These are phyloP conservation scores for Epichloe aotearoae DNA, from an alignment of 2,329 filamentous ascomycete genomes.

Conservation along the genomic window DNA sequence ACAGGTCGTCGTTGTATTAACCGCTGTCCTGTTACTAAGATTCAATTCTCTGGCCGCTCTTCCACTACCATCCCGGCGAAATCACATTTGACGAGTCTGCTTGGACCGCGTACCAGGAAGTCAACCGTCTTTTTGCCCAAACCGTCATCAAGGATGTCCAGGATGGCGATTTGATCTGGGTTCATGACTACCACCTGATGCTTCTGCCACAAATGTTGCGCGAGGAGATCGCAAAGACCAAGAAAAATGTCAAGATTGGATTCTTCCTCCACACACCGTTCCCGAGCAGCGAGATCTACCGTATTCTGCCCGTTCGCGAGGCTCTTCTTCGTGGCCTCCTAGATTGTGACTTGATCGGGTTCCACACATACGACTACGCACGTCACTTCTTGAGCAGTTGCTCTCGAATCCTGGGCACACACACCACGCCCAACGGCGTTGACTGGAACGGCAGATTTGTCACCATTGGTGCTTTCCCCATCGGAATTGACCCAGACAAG, in stretches of 20 bases:
- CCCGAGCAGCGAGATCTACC: constrained; percentile 91
- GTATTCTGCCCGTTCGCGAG: constrained; percentile 85
- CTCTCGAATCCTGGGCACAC: constrained; percentile 70
- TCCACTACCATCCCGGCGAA: constrained; percentile 97
- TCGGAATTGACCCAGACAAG: constrained; percentile 95
- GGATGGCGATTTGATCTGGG: constrained; percentile 92
- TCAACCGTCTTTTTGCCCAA: constrained; percentile 85
- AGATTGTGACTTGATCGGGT: constrained; percentile 89
- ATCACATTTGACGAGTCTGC: constrained; percentile 94
- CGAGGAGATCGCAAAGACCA: constrained; percentile 66
- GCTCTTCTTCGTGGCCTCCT: constrained; percentile 77
- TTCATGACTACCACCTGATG: constrained; percentile 98
- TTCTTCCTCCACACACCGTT: constrained; percentile 98
- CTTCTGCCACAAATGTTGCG: constrained; percentile 90
- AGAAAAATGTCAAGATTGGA: constrained; percentile 91
- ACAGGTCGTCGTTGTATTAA: not conserved
- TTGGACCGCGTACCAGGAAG: constrained; percentile 86
- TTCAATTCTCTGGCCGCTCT: constrained; percentile 94
- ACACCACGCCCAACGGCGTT: constrained; percentile 84
- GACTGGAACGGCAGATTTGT: constrained; percentile 82
- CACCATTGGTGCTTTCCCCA: constrained; percentile 89
- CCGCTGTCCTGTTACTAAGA: constrained; percentile 37
- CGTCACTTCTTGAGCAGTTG: constrained; percentile 94
- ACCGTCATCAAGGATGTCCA: constrained; percentile 75
- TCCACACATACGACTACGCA: constrained; percentile 99